phyloP scores from a whole-genome alignment of 164 flowering plant species.

The Macadamia integrifolia region DNA sequence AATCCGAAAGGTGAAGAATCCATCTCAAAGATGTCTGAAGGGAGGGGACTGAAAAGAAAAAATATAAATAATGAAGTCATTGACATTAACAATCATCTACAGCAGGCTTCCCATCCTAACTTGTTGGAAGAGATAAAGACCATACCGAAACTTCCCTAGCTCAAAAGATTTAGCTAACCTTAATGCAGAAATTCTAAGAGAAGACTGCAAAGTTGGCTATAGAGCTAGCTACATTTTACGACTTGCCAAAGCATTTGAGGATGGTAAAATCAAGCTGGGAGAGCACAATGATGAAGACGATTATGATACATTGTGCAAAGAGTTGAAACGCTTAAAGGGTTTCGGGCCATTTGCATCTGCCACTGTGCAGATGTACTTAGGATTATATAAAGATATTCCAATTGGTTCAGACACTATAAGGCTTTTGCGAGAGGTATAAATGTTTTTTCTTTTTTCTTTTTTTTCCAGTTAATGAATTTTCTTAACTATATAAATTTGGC shows the following conservation, averaged over 20 bases:
- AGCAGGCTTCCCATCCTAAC: no score
- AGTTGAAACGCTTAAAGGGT: slow-evolving; percentile 15
- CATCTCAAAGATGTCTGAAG: background rate
- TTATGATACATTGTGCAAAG: background rate
- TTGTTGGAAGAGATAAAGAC: background rate
- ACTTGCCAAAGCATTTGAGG: slow-evolving; percentile 13
- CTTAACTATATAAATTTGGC: background rate
- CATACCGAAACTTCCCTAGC: slow-evolving; percentile 24
- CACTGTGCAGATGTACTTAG: slow-evolving; percentile 25
- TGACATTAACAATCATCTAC: background rate
- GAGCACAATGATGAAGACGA: background rate
- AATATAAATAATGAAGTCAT: background rate
- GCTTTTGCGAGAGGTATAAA: slow-evolving; percentile 12
- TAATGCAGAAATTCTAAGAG: background rate
- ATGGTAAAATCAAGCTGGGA: slow-evolving; percentile 10
- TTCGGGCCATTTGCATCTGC: slow-evolving; percentile 20
- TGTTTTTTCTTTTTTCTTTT: background rate
- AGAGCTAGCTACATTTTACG: slow-evolving; percentile 14
- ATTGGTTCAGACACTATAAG: slow-evolving; percentile 18
- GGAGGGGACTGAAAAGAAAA: slow-evolving; percentile 2
- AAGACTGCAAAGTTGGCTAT: slow-evolving; percentile 18
- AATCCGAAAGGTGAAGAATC: background rate
- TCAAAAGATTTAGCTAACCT: slow-evolving; percentile 19
- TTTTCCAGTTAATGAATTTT: background rate
- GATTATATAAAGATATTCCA: slow-evolving; percentile 22